Percentiles rank a stretch among this genome's conserved stretches.
Evolutionary conservation across 2,329 filamentous ascomycete species (phyloP).

Genomic region (Fusarium phyllophilum): DNA sequence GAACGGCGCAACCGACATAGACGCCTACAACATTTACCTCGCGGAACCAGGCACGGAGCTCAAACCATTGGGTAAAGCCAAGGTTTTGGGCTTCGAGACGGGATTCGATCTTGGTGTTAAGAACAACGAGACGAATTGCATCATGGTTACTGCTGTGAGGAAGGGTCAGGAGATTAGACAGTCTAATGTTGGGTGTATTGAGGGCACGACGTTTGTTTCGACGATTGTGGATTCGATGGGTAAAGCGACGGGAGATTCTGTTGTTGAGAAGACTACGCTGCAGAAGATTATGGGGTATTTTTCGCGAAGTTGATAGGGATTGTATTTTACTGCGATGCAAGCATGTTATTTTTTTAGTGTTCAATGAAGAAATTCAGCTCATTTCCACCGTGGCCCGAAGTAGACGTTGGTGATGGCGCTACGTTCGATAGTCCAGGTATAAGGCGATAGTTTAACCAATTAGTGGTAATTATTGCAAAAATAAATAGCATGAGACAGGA

Average conservation of each 20-base stretch:
- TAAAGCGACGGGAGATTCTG: neutral
- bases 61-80: neutral
- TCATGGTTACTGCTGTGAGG: constrained; percentile 35
- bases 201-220: constrained; percentile 27
- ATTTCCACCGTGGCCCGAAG: neutral
- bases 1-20: constrained; percentile 44
- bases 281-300: constrained; percentile 20
- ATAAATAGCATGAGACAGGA: neutral
- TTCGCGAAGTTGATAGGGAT: constrained; percentile 47
- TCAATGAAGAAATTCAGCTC: neutral
- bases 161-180: constrained; percentile 27
- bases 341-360: neutral
- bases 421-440: neutral
- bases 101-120: constrained; percentile 28
- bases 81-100: constrained; percentile 38
- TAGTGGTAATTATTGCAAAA: neutral
- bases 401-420: neutral
- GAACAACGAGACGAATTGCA: constrained; percentile 30
- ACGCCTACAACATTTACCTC: constrained; percentile 37
- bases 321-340: neutral
- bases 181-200: constrained; percentile 37
- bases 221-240: constrained; percentile 10
- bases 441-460: neutral
- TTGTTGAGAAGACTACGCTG: neutral
- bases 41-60: neutral